Conservation (phyloP, 805 yeast genomes). For the Saccharomycopsis fermentans region DNA sequence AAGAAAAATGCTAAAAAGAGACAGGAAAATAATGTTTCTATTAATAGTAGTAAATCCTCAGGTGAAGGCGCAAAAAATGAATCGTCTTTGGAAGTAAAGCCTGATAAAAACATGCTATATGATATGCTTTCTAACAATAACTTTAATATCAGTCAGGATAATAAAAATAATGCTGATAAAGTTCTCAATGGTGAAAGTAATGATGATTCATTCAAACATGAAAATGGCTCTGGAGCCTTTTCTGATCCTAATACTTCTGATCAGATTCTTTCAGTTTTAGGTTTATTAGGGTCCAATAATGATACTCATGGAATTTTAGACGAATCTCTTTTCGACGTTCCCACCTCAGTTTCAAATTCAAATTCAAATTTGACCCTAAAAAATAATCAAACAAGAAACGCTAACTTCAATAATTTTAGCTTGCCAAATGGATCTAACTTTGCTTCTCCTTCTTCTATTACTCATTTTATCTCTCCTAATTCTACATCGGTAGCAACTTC, state of each 20-base stretch:
- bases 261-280: slow-evolving; percentile 1
- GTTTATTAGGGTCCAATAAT: neutral
- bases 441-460: neutral
- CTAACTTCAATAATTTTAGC: neutral
- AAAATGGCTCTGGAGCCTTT: neutral
- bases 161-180: neutral
- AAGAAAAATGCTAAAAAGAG: neutral
- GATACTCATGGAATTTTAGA: neutral
- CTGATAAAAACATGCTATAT: slow-evolving; percentile 11
- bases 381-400: neutral
- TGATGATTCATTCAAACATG: neutral
- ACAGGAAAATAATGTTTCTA: neutral
- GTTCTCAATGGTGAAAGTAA: neutral
- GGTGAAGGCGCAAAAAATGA: neutral
- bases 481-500: neutral
- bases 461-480: neutral
- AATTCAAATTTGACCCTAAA: neutral
- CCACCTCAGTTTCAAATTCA: neutral
- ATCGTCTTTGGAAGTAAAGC: slow-evolving; percentile 3
- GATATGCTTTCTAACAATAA: slow-evolving; percentile 8
- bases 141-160: neutral
- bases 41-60: neutral
- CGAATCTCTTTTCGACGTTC: neutral
- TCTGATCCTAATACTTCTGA: neutral
- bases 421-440: neutral